Percentiles rank a stretch among this genome's conserved stretches.
phyloP scores from a whole-genome alignment of 129 eudicot species.

The Erigeron canadensis region DNA sequence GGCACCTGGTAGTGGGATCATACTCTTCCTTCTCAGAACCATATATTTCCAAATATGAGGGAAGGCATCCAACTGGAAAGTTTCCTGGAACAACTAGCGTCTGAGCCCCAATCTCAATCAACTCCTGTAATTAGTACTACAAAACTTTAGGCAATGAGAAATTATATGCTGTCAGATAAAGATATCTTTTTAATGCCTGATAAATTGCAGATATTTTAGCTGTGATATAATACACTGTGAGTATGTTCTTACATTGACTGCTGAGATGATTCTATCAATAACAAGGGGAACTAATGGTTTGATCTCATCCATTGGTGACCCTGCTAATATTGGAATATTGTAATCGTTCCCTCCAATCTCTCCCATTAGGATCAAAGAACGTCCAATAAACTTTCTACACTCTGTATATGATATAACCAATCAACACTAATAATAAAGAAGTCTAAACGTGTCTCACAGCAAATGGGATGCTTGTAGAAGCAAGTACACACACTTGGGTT shows the following conservation, averaged over 20 bases:
- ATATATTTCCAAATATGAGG: constrained; percentile 18
- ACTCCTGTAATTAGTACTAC: constrained; percentile 14
- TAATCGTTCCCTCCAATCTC: constrained; percentile 77
- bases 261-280: constrained; percentile 38
- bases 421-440: neutral
- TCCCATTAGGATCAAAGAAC: constrained; percentile 56
- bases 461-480: neutral
- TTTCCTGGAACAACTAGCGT: constrained; percentile 40
- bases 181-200: too few species aligned
- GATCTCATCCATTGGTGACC: constrained; percentile 26
- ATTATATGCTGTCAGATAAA: too few species aligned
- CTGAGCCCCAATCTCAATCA: constrained; percentile 35
- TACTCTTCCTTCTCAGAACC: constrained; percentile 34
- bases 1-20: constrained; percentile 49
- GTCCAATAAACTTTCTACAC: constrained; percentile 34
- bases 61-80: constrained; percentile 36
- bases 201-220: too few species aligned
- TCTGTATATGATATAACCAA: constrained; percentile 27
- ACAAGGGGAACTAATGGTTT: constrained; percentile 34
- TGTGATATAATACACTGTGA: neutral
- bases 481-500: neutral
- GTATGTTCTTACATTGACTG: constrained; percentile 39
- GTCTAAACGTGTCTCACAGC: neutral
- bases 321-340: constrained; percentile 39
- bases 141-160: too few species aligned